Conservation (phyloP, 352 stramenopile genomes). For the Phytophthora pluvialis region DNA sequence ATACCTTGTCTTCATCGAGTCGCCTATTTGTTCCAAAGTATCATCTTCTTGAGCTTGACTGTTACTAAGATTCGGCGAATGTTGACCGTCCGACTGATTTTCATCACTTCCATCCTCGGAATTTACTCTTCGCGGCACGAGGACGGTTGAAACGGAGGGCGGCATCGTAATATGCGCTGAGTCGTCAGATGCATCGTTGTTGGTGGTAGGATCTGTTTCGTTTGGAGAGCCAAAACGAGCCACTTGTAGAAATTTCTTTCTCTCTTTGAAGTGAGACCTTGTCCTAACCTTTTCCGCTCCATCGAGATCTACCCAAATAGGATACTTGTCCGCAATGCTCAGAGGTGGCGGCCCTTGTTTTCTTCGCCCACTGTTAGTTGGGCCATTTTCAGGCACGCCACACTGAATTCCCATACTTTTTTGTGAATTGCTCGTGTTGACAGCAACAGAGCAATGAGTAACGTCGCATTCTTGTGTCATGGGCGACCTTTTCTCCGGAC, state of each 20-base stretch:
- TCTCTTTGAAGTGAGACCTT: conserved; percentile 10
- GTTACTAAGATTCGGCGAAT: conserved; percentile 3
- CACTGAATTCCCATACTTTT: conserved; percentile 29
- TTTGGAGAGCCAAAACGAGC: conserved; percentile 22
- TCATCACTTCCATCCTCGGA: conserved; percentile 18
- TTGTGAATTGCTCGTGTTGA: not conserved
- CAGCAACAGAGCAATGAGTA: not conserved
- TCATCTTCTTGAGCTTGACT: conserved; percentile 9
- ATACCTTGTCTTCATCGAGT: conserved; percentile 19
- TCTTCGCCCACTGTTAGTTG: conserved; percentile 5
- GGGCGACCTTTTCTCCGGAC: conserved; percentile 23
- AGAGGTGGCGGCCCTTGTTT: conserved; percentile 10
- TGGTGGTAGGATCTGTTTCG: not conserved
- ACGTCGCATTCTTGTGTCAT: conserved; percentile 7
- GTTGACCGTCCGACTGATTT: conserved; percentile 28
- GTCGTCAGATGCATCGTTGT: conserved; percentile 18
- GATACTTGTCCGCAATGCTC: conserved; percentile 42
- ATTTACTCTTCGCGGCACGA: conserved; percentile 2
- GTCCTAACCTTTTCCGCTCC: not conserved
- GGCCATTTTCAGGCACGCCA: conserved; percentile 11
- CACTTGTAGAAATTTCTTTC: conserved; percentile 46
- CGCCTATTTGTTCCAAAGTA: not conserved
- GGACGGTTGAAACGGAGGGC: not conserved
- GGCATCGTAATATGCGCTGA: not conserved
- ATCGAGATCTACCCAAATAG: conserved; percentile 46